Evolutionary conservation across 768 basidiomycete species (phyloP).

Genomic region (Lanmaoa pseudosensibilis): DNA sequence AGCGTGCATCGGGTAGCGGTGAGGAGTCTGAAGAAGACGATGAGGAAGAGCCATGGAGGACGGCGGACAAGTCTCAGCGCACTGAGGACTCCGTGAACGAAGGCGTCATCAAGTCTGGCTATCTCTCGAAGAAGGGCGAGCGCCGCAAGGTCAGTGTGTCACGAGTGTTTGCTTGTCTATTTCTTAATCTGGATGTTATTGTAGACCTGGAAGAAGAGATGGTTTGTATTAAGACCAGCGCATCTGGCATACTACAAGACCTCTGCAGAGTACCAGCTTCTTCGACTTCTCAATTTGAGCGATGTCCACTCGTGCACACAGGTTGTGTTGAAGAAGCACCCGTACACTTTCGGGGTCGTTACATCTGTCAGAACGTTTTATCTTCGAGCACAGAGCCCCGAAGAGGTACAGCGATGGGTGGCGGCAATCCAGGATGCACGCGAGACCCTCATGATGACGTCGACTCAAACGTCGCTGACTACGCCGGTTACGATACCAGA

Average conservation of each 20-base stretch:
- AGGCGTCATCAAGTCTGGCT: slow-evolving; percentile 84
- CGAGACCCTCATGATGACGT: slow-evolving; percentile 59
- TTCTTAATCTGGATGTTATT: slow-evolving; percentile 5
- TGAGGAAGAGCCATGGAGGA: slow-evolving; percentile 67
- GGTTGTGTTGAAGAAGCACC: slow-evolving; percentile 86
- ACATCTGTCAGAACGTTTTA: slow-evolving; percentile 90
- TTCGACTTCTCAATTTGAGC: slow-evolving; percentile 80
- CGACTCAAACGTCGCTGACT: slow-evolving; percentile 53
- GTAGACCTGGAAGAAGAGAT: slow-evolving; percentile 98
- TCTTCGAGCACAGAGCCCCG: slow-evolving; percentile 70
- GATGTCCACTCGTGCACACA: slow-evolving; percentile 90
- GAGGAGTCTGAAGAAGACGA: slow-evolving; percentile 81
- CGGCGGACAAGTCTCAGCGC: slow-evolving; percentile 43
- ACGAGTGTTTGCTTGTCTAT: neutral
- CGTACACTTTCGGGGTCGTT: slow-evolving; percentile 88
- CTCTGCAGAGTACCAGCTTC: slow-evolving; percentile 89
- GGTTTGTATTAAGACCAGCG: slow-evolving; percentile 93
- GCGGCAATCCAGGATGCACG: slow-evolving; percentile 75
- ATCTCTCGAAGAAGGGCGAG: slow-evolving; percentile 98
- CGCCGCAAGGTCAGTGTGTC: slow-evolving; percentile 76
- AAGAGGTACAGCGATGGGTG: slow-evolving; percentile 85
- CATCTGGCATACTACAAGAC: slow-evolving; percentile 98
- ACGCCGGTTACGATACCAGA: slow-evolving; percentile 57
- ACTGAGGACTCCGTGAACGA: slow-evolving; percentile 58
- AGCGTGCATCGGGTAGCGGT: slow-evolving; percentile 65